Percentiles rank a stretch among this genome's conserved stretches.
Conservation (phyloP, 169 alveolate genomes). For the Plasmodium billcollinsi region DNA sequence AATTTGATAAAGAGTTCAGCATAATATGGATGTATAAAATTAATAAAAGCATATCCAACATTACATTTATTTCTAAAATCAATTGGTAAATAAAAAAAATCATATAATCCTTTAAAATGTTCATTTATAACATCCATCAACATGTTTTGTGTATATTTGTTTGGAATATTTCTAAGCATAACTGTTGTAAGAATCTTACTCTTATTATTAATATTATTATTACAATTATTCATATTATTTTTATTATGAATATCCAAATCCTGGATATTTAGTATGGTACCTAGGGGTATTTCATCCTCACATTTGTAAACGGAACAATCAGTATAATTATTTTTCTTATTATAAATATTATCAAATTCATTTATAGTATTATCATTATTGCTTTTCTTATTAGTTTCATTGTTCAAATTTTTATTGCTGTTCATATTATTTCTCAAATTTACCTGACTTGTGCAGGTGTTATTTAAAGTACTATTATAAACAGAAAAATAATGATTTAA, state of each 20-base stretch:
- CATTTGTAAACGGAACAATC: slow-evolving; percentile 49
- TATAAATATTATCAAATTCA: not conserved
- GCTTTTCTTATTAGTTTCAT: not conserved
- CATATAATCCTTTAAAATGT: slow-evolving; percentile 83
- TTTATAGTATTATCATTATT: not conserved
- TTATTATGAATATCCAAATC: slow-evolving; percentile 33
- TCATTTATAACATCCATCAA: slow-evolving; percentile 83
- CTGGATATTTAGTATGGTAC: slow-evolving; percentile 54
- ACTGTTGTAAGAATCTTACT: slow-evolving; percentile 79
- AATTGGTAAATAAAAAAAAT: slow-evolving; percentile 90
- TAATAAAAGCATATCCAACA: slow-evolving; percentile 91
- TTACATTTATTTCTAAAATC: slow-evolving; percentile 89
- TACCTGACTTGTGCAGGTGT: not conserved
- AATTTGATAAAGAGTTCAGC: slow-evolving; percentile 76
- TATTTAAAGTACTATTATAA: not conserved
- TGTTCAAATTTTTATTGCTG: not conserved
- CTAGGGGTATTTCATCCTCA: slow-evolving; percentile 70
- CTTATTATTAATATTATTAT: too few species aligned
- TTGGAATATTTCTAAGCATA: slow-evolving; percentile 91
- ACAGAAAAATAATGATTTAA: not conserved
- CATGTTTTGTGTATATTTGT: slow-evolving; percentile 87
- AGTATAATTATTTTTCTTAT: not conserved
- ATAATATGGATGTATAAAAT: slow-evolving; percentile 81
- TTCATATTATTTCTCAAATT: not conserved
- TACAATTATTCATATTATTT: too few species aligned